Base-by-base conservation (phyloP, 73 alveolate species). In the Paramecium primaurelia region DNA sequence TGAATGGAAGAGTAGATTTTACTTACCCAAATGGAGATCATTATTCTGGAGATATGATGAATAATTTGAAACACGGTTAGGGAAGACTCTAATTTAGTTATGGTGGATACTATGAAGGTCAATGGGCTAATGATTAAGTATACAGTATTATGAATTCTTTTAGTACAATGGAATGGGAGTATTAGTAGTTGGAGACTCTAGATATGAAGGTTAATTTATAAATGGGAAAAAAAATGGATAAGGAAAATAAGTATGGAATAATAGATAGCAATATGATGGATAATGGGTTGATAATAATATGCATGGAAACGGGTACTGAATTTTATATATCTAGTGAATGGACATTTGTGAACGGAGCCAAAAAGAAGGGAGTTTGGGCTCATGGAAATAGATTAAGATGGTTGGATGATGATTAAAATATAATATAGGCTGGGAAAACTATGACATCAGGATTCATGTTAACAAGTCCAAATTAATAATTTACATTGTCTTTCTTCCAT, bases 31-130 rank as follows among this genome's bases (percentile, higher is more conserved):
- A 80, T 47, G 91, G 91, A 18, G 91, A 80, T 47, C 42, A 22
- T 12, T 80, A 45, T 49, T 5, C 47, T 44, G 91, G 91, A 44
- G 91, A 80, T 26, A 32, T 80, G 64, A 45, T 40, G 34, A 80
- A 80, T 42, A 80, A 80, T 80, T 47, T 80, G 28, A 80, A 47
- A 80, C 71, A 80, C 25, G 91, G 91, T 44, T 80, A 42, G 49
- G 91, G 91, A 44, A 80, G 58, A 49, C n/a, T 80, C 12, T 26
- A 22, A 49, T 80, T 42, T 47, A 44, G 64, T 45, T 80, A 80
- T 42, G 91, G 91, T 45, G 91, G 91, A 44, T 80, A 44, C 18
- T 80, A 80, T 80, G 71, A 80, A 44, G 91, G 91, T 38, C 14
- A 9, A 36, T 80, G 37, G 37, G 71, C 44, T 42, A 80, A 80